A percentile compares a stretch with the other conserved stretches of the same genome.
Conservation (phyloP, 2,329 filamentous ascomycete genomes). For the Bisporella sp. region DNA sequence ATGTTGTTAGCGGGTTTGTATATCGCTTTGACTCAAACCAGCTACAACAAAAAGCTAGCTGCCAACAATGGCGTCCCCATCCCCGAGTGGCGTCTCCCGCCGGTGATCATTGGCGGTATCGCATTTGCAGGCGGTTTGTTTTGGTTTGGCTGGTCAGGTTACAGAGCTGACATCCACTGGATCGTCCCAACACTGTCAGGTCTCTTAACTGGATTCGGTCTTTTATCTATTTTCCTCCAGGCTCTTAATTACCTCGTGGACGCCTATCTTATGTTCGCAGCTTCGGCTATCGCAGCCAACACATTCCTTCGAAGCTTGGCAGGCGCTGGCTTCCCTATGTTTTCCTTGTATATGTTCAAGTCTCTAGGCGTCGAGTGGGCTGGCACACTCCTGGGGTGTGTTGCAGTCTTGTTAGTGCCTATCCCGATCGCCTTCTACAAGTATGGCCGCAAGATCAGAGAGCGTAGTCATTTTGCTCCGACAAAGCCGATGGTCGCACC, state of each 20-base stretch:
- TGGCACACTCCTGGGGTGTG: conserved; percentile 52
- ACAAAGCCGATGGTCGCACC: conserved; percentile 24
- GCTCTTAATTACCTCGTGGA: conserved; percentile 77
- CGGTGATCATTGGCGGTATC: conserved; percentile 51
- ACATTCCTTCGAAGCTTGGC: conserved; percentile 73
- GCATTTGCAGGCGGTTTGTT: conserved; percentile 61
- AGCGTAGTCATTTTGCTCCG: conserved; percentile 49
- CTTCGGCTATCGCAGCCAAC: conserved; percentile 76
- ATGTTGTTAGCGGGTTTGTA: conserved; percentile 59
- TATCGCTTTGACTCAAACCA: conserved; percentile 56
- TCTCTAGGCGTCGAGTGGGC: conserved; percentile 57
- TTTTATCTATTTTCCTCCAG: conserved; percentile 78
- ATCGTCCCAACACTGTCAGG: conserved; percentile 56
- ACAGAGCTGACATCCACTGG: conserved; percentile 49
- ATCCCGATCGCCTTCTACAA: conserved; percentile 57
- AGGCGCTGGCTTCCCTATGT: conserved; percentile 74
- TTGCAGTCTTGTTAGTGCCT: conserved; percentile 50
- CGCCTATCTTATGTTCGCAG: conserved; percentile 53
- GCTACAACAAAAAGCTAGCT: conserved; percentile 61
- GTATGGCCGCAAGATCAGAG: conserved; percentile 51
- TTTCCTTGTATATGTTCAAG: conserved; percentile 64
- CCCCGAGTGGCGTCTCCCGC: conserved; percentile 61
- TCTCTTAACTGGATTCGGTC: conserved; percentile 63
- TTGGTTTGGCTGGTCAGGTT: conserved; percentile 68
- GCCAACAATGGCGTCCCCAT: conserved; percentile 60